Conservation (phyloP, 2,329 filamentous ascomycete genomes). For the Pseudocercospora macadamiae region DNA sequence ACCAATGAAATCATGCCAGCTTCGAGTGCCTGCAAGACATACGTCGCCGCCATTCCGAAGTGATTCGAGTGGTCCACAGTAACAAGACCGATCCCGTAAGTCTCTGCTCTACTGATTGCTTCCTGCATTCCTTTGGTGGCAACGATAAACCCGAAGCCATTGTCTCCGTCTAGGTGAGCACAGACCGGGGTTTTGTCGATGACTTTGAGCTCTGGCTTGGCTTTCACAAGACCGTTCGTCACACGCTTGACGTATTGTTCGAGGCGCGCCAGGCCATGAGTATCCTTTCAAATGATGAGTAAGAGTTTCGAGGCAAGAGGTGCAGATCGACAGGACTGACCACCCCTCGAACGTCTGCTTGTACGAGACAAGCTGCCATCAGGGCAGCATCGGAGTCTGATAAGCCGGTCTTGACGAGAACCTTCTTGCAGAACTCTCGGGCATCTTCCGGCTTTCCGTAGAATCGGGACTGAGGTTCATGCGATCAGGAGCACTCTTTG, state of each 20-base stretch:
- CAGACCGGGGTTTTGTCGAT: conserved; percentile 69
- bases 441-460: neutral
- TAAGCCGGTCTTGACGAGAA: neutral
- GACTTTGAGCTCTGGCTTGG: conserved; percentile 60
- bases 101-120: conserved; percentile 67
- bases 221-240: conserved; percentile 49
- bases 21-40: conserved; percentile 74
- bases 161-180: conserved; percentile 65
- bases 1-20: conserved; percentile 62
- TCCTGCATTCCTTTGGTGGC: conserved; percentile 65
- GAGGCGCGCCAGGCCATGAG: conserved; percentile 74
- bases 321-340: conserved; percentile 43
- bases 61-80: conserved; percentile 75
- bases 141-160: conserved; percentile 74
- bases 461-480: neutral
- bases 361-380: conserved; percentile 60
- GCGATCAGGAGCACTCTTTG: neutral
- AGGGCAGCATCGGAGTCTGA: neutral
- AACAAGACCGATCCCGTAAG: conserved; percentile 72
- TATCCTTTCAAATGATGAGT: no score
- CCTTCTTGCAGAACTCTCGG: neutral
- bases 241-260: conserved; percentile 71
- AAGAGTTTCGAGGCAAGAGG: no score
- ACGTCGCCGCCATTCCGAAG: conserved; percentile 78
- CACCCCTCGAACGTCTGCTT: conserved; percentile 74